These are phyloP conservation scores for Microdochium bolleyi DNA, from an alignment of 2,329 filamentous ascomycete genomes.

Conservation along the genomic window DNA sequence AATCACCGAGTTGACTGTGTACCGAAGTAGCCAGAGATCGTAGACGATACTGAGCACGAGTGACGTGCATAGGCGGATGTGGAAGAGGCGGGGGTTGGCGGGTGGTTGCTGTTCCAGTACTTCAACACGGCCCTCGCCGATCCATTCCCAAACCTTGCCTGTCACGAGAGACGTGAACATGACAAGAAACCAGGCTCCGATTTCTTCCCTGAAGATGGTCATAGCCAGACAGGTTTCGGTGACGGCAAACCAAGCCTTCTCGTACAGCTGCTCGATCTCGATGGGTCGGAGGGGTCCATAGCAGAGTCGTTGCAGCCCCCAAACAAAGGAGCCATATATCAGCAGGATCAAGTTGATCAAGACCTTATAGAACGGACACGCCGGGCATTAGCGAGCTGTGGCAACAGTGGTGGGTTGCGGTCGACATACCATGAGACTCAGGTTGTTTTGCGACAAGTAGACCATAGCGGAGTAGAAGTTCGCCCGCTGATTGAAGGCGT, in stretches of 20 bases:
- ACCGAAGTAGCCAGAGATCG: constrained; percentile 71
- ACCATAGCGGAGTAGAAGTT: constrained; percentile 99
- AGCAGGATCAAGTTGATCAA: constrained; percentile 86
- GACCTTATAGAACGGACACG: constrained; percentile 45
- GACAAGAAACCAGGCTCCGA: constrained; percentile 87
- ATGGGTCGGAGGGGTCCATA: constrained; percentile 86
- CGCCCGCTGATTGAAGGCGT: constrained; percentile 87
- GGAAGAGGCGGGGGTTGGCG: constrained; percentile 80
- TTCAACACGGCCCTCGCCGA: constrained; percentile 89
- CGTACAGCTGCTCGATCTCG: constrained; percentile 94
- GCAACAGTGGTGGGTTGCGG: constrained; percentile 1
- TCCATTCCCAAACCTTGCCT: constrained; percentile 98
- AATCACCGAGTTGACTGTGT: constrained; percentile 75
- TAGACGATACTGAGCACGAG: constrained; percentile 73
- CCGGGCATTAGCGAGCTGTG: background rate
- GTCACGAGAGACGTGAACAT: constrained; percentile 94
- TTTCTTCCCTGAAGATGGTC: constrained; percentile 95
- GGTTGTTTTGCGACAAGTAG: constrained; percentile 92
- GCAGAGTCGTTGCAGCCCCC: constrained; percentile 80
- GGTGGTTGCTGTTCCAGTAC: constrained; percentile 93
- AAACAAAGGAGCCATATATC: constrained; percentile 71
- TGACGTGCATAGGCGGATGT: constrained; percentile 71
- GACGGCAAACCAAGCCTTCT: constrained; percentile 96
- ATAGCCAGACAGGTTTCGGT: constrained; percentile 96
- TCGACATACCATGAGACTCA: constrained; percentile 73